Base-by-base conservation (phyloP, 2,329 filamentous ascomycete genomes). In the Talaromyces sp. region DNA sequence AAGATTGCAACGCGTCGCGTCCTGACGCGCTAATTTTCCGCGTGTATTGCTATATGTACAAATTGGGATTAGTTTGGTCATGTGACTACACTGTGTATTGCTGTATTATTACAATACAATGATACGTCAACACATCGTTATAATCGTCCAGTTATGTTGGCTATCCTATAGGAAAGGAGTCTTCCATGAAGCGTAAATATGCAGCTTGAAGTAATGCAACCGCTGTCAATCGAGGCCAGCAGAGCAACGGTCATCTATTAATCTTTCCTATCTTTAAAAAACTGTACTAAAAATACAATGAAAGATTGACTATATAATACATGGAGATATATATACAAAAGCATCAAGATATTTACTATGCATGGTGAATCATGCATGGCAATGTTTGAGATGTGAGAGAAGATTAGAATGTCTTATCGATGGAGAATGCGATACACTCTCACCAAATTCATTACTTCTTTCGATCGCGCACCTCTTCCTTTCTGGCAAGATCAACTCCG, bases 381-480 rank as follows among this genome's bases (percentile, higher is more conserved):
- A 38, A n/a, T 38, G 35, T 38, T n/a, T 38, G 6, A n/a, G 35
- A 38, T 38, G 17, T n/a, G 35, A 38, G 35, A 38, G 14, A 38
- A 38, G 14, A 38, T 38, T n/a, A 17, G n/a, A 38, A n/a, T 6
- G n/a, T 7, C 3, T 8, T 0, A 38, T 35, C 32, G 17, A 35
- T 14, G 3, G 12, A 32, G 31, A 3, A 11, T 17, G 32, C 17
- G 3, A 35, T 35, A 5, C 12, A 35, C 12, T 4, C 12, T 35
- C 32, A 17, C 43, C 9, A 46, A 24, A 3, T 52, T 29, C 26
- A n/a, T 21, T 52, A 29, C 48, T 26, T 27, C 26, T 52, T 52
- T 12, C 17, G 27, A 21, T 61, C 59, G 7, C 3, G n/a, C 29
- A 12, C 2, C 60, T 65, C 66, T 57, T 71, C 68, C 19, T 63